Percentiles rank a stretch among this genome's conserved stretches.
These are phyloP conservation scores for Dentipellis sp. DNA, from an alignment of 768 basidiomycete species.

Conservation along the genomic window DNA sequence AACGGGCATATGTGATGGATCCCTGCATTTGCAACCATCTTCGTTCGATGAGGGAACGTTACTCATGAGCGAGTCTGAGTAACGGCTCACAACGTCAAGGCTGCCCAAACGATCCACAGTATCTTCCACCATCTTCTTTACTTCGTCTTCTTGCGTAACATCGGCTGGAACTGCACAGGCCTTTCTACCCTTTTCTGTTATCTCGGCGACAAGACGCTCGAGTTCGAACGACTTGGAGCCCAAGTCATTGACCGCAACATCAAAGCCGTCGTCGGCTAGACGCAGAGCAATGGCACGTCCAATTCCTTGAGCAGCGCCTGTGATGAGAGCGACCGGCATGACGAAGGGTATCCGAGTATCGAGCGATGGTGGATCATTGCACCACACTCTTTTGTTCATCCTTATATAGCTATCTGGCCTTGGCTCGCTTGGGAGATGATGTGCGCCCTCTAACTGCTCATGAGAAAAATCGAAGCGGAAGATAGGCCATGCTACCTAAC, in stretches of 20 bases:
- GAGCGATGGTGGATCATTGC: too few species aligned
- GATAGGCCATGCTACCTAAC: too few species aligned
- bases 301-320: slow-evolving; percentile 38
- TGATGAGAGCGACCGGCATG: slow-evolving; percentile 28
- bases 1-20: not conserved
- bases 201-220: not conserved
- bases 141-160: not conserved
- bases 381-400: too few species aligned
- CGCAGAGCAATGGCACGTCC: slow-evolving; percentile 38
- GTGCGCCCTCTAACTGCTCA: too few species aligned
- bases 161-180: not conserved
- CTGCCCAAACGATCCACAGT: not conserved
- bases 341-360: too few species aligned
- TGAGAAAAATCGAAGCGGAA: too few species aligned
- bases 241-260: slow-evolving; percentile 35
- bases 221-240: not conserved
- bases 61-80: not conserved
- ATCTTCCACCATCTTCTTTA: not conserved
- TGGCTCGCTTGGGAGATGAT: too few species aligned
- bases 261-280: slow-evolving; percentile 38
- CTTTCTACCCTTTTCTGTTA: not conserved
- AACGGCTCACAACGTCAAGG: not conserved
- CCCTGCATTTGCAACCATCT: not conserved
- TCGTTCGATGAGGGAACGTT: not conserved
- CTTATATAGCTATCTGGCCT: too few species aligned